These are phyloP conservation scores for Pleurotus sapidus DNA, from an alignment of 768 basidiomycete genomes.

Conservation along the genomic window DNA sequence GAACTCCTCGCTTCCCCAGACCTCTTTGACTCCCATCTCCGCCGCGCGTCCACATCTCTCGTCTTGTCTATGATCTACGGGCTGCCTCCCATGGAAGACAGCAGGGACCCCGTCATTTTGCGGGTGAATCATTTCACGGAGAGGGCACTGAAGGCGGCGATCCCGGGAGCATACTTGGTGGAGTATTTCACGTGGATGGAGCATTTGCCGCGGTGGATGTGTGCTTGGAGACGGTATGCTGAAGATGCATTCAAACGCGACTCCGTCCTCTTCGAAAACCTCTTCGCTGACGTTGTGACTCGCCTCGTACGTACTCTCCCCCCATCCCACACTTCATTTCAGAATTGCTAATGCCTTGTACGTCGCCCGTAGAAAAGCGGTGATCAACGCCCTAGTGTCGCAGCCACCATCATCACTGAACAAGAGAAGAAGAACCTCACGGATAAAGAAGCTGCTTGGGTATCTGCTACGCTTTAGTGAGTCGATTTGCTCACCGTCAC, in stretches of 20 bases:
- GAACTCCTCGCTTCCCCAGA: conserved; percentile 5
- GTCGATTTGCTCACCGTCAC: not conserved
- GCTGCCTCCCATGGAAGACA: conserved; percentile 4
- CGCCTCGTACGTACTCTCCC: conserved; percentile 8
- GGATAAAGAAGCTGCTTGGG: conserved; percentile 14
- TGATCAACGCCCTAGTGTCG: conserved; percentile 7
- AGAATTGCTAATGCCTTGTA: not conserved
- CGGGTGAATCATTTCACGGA: conserved; percentile 17
- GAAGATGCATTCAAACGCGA: conserved; percentile 12
- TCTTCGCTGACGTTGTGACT: conserved; percentile 9
- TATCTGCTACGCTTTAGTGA: conserved; percentile 13
- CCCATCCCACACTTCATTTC: too few species aligned
- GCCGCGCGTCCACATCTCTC: conserved; percentile 8
- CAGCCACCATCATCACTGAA: conserved; percentile 8
- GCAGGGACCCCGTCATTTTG: conserved; percentile 11
- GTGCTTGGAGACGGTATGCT: conserved; percentile 11
- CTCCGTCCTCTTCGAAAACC: conserved; percentile 8
- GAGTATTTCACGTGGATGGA: conserved; percentile 31
- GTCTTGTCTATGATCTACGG: conserved; percentile 15
- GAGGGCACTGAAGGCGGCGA: conserved; percentile 24
- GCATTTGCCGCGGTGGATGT: conserved; percentile 24
- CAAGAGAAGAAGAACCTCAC: conserved; percentile 9
- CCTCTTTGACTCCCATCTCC: conserved; percentile 9
- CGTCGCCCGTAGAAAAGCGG: conserved; percentile 8
- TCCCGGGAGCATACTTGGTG: conserved; percentile 30